Base-by-base conservation (phyloP, 1,284 basidiomycete species). In the Boletellus deceptivus region DNA sequence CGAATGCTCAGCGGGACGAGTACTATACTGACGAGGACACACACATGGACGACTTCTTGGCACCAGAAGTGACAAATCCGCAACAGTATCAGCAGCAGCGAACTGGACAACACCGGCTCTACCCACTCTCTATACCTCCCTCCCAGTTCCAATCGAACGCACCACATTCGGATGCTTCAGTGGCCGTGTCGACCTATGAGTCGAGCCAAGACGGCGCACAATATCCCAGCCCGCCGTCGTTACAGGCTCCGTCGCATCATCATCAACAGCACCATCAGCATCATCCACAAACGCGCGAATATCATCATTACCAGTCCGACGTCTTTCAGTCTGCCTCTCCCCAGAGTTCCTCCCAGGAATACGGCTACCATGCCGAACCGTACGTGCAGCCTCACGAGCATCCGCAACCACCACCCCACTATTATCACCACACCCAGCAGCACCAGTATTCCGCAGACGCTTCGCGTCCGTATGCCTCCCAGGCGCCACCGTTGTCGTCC, bases 381-480 rank as follows among this genome's bases (percentile, higher is more conserved):
- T 59, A 61, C 36, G 11, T 35, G 9, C 48, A 40, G 31, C 55
- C 63, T 7, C 25, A 50, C 18, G 45, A 49, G 3, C 53, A 50
- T 18, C 60, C 49, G 18, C 43, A 49, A n/a, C 52, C 16, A 14
- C 55, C 49, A 4, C 44, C 49, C 25, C 53, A 53, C 13, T 52
- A 54, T 7, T 31, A 31, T 3, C 29, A 31, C 11, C 47, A 41
- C 11, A 22, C 47, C 9, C 53, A 48, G 9, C 55, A 54, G n/a
- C 55, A 58, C 25, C 61, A 66, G 20, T 76, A 77, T 52, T 73
- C 72, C 1, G 64, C 75, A 7, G 72, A 72, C 24, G 67, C 62
- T 34, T 72, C 73, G 7, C 38, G 38, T 36, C 42, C 59, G 74
- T 59, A 69, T 60, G 6, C 18, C 10, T 4, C 50, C 25, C n/a